Percentiles rank a stretch among this genome's conserved stretches.
Conservation (phyloP, 331 rosid species). For the Arachis monticola region DNA sequence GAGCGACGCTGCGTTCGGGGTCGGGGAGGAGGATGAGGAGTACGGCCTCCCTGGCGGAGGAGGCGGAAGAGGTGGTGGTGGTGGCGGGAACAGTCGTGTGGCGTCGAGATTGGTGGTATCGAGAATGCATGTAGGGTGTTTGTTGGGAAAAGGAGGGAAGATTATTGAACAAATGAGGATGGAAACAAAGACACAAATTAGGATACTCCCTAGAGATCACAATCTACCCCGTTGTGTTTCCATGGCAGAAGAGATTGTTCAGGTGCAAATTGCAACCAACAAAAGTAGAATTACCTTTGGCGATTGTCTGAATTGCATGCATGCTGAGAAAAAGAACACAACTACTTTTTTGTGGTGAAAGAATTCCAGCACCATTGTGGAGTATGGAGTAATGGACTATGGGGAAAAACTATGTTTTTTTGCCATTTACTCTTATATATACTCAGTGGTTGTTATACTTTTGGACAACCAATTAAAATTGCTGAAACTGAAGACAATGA, state of each 20-base stretch:
- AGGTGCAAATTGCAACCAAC: conserved; percentile 58
- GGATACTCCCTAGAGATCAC: conserved; percentile 95
- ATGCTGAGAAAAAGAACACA: conserved; percentile 20
- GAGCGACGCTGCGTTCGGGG: conserved; percentile 68
- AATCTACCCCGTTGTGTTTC: conserved; percentile 95
- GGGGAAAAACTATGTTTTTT: neutral
- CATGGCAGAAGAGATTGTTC: conserved; percentile 97
- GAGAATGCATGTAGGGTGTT: conserved; percentile 95
- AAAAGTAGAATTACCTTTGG: conserved; percentile 27
- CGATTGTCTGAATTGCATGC: conserved; percentile 44
- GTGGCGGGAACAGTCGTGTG: conserved; percentile 64
- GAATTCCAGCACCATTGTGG: neutral
- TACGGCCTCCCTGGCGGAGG: conserved; percentile 64
- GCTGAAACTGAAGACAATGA: conserved; percentile 32
- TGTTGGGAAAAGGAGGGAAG: conserved; percentile 99
- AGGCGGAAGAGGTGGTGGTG: conserved; percentile 51
- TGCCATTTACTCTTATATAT: too few relatives aligned
- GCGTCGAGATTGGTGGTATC: conserved; percentile 93
- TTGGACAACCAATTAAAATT: conserved; percentile 35
- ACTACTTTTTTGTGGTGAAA: conserved; percentile 8
- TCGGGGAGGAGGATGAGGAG: conserved; percentile 67
- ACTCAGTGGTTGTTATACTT: conserved; percentile 4
- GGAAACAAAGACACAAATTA: conserved; percentile 97
- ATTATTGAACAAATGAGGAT: conserved; percentile 99
- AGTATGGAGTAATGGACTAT: conserved; percentile 26